Conservation (phyloP, 2,329 filamentous ascomycete genomes). For the Capronia americana region DNA sequence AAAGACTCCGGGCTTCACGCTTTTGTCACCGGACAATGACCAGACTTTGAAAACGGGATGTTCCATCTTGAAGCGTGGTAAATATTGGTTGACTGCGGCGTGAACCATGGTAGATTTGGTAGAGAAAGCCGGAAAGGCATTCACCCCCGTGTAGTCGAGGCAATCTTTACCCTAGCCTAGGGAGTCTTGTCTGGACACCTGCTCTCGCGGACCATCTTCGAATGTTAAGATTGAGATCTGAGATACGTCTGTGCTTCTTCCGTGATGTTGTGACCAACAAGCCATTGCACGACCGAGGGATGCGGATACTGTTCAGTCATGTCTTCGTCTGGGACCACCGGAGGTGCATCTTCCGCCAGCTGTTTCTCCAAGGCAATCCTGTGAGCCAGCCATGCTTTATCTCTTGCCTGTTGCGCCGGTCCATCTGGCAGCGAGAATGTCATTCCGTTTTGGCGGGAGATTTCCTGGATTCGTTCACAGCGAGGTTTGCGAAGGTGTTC, state of each 20-base stretch:
- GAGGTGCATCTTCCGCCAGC: slow-evolving; percentile 10
- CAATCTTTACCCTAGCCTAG: not conserved
- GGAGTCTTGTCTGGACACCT: not conserved
- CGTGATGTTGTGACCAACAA: slow-evolving; percentile 22
- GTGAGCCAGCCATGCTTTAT: not conserved
- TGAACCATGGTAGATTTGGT: not conserved
- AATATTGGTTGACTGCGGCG: not conserved
- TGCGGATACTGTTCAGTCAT: slow-evolving; percentile 15
- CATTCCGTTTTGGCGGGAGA: slow-evolving; percentile 21
- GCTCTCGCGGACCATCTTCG: not conserved
- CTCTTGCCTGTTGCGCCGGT: slow-evolving; percentile 16
- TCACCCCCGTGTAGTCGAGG: not conserved
- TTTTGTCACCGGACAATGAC: not conserved
- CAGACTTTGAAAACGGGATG: not conserved
- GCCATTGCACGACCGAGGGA: slow-evolving; percentile 23
- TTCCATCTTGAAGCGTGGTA: not conserved
- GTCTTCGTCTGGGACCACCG: slow-evolving; percentile 13
- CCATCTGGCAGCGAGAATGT: slow-evolving; percentile 20
- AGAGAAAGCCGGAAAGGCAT: not conserved
- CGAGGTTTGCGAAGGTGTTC: slow-evolving; percentile 25
- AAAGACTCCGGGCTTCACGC: not conserved
- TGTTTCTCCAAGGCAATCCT: slow-evolving; percentile 11
- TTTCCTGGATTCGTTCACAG: slow-evolving; percentile 21
- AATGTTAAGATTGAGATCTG: not conserved
- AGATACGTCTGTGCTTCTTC: slow-evolving; percentile 10